A percentile compares a stretch with the other conserved stretches of the same genome.
Evolutionary conservation across 768 basidiomycete genomes (phyloP).

Genomic region (Russula olivacea): DNA sequence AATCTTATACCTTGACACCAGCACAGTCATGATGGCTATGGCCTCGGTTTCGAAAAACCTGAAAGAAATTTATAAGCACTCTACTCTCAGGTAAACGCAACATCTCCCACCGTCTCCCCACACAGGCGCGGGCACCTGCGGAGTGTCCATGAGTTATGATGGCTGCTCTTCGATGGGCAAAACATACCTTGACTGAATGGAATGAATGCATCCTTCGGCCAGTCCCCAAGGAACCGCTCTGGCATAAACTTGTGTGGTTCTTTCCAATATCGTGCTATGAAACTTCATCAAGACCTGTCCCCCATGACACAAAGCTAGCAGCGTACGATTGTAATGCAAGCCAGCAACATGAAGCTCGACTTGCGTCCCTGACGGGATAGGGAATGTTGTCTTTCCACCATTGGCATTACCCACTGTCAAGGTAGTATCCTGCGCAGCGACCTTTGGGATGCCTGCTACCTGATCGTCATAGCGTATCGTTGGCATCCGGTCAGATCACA

Average conservation of each 20-base stretch:
- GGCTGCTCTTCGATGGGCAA: neutral
- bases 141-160: neutral
- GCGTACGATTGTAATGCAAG: slow-evolving; percentile 48
- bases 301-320: neutral
- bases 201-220: slow-evolving; percentile 33
- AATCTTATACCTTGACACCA: slow-evolving; percentile 42
- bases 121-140: neutral
- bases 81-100: no score
- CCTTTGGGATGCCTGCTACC: slow-evolving; percentile 43
- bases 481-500: neutral
- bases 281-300: neutral
- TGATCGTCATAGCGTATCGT: slow-evolving; percentile 30
- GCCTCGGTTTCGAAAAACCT: slow-evolving; percentile 43
- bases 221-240: slow-evolving; percentile 33
- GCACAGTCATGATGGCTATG: slow-evolving; percentile 41
- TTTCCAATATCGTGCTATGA: slow-evolving; percentile 49
- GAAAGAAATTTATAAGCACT: no score
- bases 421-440: slow-evolving; percentile 41
- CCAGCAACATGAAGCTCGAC: slow-evolving; percentile 37
- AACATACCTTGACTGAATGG: slow-evolving; percentile 29
- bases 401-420: slow-evolving; percentile 32
- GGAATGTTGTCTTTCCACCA: slow-evolving; percentile 38
- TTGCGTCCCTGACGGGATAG: slow-evolving; percentile 40
- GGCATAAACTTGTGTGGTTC: slow-evolving; percentile 45
- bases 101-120: neutral